Base-by-base conservation (phyloP, 768 basidiomycete genomes). In the Leccinum imitatum region DNA sequence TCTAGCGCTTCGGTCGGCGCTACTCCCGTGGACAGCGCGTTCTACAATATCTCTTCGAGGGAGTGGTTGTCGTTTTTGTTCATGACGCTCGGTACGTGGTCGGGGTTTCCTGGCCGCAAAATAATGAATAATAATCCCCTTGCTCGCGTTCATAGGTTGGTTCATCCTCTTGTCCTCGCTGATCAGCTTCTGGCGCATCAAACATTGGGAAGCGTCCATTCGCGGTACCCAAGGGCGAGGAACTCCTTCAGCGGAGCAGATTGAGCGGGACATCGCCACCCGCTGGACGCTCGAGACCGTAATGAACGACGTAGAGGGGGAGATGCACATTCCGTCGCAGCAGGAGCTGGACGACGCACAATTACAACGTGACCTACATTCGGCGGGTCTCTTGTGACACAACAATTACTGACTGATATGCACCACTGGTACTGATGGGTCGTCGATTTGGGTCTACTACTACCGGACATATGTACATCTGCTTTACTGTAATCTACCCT, bases 51-150 rank as follows among this genome's bases (percentile, higher is more conserved):
- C 3, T 72, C 83, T 1, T 86, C 92, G 7, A 86, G 82, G 63
- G 94, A 96, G 62, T 97, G 93, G 93, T 74, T 98, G 48, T 87
- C 93, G 2, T 94, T 97, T 77, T 73, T 95, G 57, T 82, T 98
- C 69, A 96, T 98, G 90, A 91, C 89, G 1, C 66, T 95, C 50
- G 95, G 89, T 88, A 52, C 55, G 79, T 65, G 1, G 17, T 11
- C 25, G 60, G 19, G 21, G 33, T 56, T 57, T 30, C 27, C 19
- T 37, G 50, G 14, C 21, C 21, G 47, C 7, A 23, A 48, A 10
- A 6, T 4, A n/a, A 15, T 1, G 19, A 9, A 27, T 21, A 13
- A 51, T 69, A 41, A 69, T 35, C 14, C 19, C 17, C 21, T 11
- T 5, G 33, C 5, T 35, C n/a, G 6, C 5, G 4, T 7, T 8